These are phyloP conservation scores for Infundibulicybe gibba DNA, from an alignment of 768 basidiomycete genomes.

Conservation along the genomic window DNA sequence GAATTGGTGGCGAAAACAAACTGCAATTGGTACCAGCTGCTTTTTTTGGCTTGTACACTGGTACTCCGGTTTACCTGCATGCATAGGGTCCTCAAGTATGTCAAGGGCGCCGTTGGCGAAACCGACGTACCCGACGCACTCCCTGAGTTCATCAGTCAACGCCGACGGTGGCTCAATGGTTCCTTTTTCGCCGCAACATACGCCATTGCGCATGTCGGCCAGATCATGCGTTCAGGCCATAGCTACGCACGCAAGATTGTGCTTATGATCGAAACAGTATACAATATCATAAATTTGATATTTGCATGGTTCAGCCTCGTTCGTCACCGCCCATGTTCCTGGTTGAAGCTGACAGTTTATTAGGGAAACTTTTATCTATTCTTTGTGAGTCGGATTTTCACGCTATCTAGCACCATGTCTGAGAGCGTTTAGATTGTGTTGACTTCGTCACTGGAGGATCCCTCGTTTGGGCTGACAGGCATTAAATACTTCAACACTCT, in stretches of 20 bases:
- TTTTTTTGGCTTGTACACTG: constrained; percentile 3
- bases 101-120: constrained; percentile 89
- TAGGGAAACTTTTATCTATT: not conserved
- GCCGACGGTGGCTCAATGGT: constrained; percentile 95
- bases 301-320: constrained; percentile 91
- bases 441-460: constrained; percentile 69
- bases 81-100: constrained; percentile 89
- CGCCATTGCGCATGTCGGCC: constrained; percentile 88
- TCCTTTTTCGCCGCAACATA: constrained; percentile 98
- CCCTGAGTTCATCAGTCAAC: constrained; percentile 92
- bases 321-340: constrained; percentile 17
- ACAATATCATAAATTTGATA: constrained; percentile 85
- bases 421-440: too few relatives aligned
- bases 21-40: constrained; percentile 63
- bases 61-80: constrained; percentile 13
- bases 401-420: too few relatives aligned
- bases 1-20: constrained; percentile 77
- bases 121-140: constrained; percentile 91
- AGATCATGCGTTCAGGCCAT: constrained; percentile 91
- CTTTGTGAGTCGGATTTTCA: too few relatives aligned
- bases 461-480: constrained; percentile 49
- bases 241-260: constrained; percentile 81
- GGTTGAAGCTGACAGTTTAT: too few relatives aligned
- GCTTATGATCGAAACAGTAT: constrained; percentile 93
- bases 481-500: constrained; percentile 73